phyloP scores from a whole-genome alignment of 805 yeast genomes.

The Zygosaccharomyces bailii region DNA sequence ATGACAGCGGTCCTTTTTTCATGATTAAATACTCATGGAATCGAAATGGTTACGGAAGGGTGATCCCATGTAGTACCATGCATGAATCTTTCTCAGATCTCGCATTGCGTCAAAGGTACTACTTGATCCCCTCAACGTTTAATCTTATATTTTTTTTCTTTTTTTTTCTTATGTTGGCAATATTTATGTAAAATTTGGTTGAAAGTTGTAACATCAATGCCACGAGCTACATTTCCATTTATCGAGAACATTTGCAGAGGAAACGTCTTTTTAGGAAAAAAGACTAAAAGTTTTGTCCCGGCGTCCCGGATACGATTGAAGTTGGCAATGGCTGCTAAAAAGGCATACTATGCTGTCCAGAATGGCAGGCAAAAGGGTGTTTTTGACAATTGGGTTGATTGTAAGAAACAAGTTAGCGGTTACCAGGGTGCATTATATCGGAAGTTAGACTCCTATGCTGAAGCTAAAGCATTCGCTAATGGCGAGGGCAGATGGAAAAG shows the following conservation, averaged over 20 bases:
- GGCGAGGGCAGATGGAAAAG: background rate
- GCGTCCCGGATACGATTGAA: background rate
- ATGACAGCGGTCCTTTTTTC: no score
- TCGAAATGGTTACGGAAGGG: no score
- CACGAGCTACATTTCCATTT: background rate
- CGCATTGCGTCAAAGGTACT: background rate
- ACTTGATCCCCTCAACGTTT: background rate
- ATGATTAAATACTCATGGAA: no score
- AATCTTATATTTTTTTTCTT: background rate
- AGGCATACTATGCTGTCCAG: constrained; percentile 50
- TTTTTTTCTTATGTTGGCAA: background rate
- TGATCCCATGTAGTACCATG: no score
- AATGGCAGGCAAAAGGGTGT: constrained; percentile 56
- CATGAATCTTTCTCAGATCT: background rate
- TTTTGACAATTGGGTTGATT: constrained; percentile 56
- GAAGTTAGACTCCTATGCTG: constrained; percentile 46
- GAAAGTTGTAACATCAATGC: background rate
- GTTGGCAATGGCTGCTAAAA: constrained; percentile 21
- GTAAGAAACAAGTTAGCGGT: constrained; percentile 52
- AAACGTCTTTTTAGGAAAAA: background rate
- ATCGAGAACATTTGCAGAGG: background rate
- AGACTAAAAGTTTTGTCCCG: background rate
- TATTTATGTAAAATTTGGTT: background rate
- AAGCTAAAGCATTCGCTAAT: constrained; percentile 45
- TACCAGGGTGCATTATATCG: constrained; percentile 55